Conservation (phyloP, 371 early-diverging fungal genomes). For the Cokeromyces recurvatus region DNA sequence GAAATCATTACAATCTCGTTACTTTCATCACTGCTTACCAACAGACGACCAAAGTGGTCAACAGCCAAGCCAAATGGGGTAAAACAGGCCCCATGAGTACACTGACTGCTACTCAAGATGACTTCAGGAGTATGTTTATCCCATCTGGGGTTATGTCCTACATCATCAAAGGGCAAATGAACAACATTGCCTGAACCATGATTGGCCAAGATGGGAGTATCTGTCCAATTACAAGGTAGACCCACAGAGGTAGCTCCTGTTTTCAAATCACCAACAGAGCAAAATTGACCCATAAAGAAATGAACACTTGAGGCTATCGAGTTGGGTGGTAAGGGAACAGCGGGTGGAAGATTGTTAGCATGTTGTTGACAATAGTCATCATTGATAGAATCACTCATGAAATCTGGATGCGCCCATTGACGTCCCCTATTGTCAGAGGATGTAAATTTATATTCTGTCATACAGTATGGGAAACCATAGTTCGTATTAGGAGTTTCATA, state of each 20-base stretch:
- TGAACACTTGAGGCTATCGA: slow-evolving; percentile 19
- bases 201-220: slow-evolving; percentile 38
- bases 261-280: slow-evolving; percentile 32
- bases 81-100: slow-evolving; percentile 18
- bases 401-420: slow-evolving; percentile 39
- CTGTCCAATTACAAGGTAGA: slow-evolving; percentile 48
- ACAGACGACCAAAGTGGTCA: slow-evolving; percentile 34
- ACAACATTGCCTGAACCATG: slow-evolving; percentile 28
- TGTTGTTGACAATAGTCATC: slow-evolving; percentile 29
- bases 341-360: slow-evolving; percentile 22
- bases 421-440: slow-evolving; percentile 22
- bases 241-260: slow-evolving; percentile 41
- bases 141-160: slow-evolving; percentile 39
- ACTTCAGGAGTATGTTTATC: slow-evolving; percentile 28
- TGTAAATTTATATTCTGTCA: slow-evolving; percentile 28
- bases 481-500: slow-evolving; percentile 25
- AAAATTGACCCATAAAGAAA: slow-evolving; percentile 41
- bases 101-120: slow-evolving; percentile 23
- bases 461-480: slow-evolving; percentile 42
- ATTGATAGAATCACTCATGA: slow-evolving; percentile 27
- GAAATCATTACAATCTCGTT: slow-evolving; percentile 35
- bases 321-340: slow-evolving; percentile 24
- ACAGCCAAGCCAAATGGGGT: slow-evolving; percentile 30
- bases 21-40: slow-evolving; percentile 35
- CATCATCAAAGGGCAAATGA: slow-evolving; percentile 37